Evolutionary conservation across 2,329 filamentous ascomycete genomes (phyloP).

Genomic region (Periconia macrospinosa): DNA sequence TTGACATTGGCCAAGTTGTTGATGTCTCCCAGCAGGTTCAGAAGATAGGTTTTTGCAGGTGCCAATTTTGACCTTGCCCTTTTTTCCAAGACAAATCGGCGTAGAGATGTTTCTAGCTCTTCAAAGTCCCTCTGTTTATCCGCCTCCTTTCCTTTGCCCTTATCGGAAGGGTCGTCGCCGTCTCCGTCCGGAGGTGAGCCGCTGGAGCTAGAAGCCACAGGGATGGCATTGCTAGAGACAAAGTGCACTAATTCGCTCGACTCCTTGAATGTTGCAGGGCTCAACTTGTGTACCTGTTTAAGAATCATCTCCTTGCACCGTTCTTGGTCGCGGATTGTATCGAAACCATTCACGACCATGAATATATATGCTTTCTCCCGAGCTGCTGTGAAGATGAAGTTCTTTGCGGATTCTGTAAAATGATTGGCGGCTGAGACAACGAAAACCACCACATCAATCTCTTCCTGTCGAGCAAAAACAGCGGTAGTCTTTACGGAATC

Average conservation of each 20-base stretch:
- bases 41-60: slow-evolving; percentile 89
- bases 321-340: slow-evolving; percentile 88
- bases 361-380: slow-evolving; percentile 98
- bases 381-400: slow-evolving; percentile 94
- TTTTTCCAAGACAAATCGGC: slow-evolving; percentile 94
- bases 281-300: slow-evolving; percentile 85
- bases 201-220: slow-evolving; percentile 59
- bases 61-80: slow-evolving; percentile 92
- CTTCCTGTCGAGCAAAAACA: slow-evolving; percentile 94
- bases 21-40: slow-evolving; percentile 90
- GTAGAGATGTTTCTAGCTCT: slow-evolving; percentile 81
- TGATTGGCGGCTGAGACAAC: slow-evolving; percentile 97
- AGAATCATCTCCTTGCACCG: slow-evolving; percentile 91
- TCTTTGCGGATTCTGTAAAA: slow-evolving; percentile 95
- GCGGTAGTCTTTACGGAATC: slow-evolving; percentile 97
- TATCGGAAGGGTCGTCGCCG: slow-evolving; percentile 48
- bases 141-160: slow-evolving; percentile 68
- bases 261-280: slow-evolving; percentile 90
- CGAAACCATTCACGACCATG: slow-evolving; percentile 97
- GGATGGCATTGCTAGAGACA: slow-evolving; percentile 94
- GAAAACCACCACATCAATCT: slow-evolving; percentile 98
- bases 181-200: slow-evolving; percentile 40
- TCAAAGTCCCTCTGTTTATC: slow-evolving; percentile 91
- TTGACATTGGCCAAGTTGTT: slow-evolving; percentile 83
- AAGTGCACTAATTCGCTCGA: slow-evolving; percentile 93